phyloP scores from a whole-genome alignment of 345 rosid species.

The Raphanus raphanistrum region DNA sequence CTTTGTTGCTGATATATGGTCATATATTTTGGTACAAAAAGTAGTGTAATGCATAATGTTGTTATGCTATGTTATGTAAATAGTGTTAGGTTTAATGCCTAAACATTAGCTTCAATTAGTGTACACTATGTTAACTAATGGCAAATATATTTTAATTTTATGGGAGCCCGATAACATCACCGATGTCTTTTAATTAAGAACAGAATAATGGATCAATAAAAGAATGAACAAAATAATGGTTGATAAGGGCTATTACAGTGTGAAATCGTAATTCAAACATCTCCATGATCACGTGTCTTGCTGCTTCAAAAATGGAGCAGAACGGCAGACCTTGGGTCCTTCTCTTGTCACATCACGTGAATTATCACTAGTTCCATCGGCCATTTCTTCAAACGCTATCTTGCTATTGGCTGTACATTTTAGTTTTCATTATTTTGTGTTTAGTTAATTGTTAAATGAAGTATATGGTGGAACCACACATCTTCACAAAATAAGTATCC shows the following conservation, averaged over 20 bases:
- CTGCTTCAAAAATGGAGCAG: background rate
- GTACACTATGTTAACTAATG: background rate
- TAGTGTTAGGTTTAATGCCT: background rate
- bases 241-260: background rate
- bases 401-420: background rate
- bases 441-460: background rate
- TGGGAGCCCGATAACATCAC: background rate
- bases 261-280: background rate
- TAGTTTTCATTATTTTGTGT: background rate
- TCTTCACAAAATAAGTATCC: slow-evolving; percentile 15
- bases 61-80: background rate
- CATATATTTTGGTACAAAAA: background rate
- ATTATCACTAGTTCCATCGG: background rate
- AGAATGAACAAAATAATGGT: background rate
- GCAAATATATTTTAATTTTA: too few species aligned
- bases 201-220: too few species aligned
- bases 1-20: background rate
- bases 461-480: slow-evolving; percentile 30
- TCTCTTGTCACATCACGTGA: slow-evolving; percentile 17
- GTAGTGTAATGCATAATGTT: background rate
- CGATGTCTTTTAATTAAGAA: background rate
- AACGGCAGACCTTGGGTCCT: background rate
- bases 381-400: background rate
- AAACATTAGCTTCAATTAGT: background rate
- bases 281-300: background rate